Evolutionary conservation across 1,284 basidiomycete genomes (phyloP), one percentile per base, ranked within the genome.

Genomic region (Heterobasidion irregulare): DNA sequence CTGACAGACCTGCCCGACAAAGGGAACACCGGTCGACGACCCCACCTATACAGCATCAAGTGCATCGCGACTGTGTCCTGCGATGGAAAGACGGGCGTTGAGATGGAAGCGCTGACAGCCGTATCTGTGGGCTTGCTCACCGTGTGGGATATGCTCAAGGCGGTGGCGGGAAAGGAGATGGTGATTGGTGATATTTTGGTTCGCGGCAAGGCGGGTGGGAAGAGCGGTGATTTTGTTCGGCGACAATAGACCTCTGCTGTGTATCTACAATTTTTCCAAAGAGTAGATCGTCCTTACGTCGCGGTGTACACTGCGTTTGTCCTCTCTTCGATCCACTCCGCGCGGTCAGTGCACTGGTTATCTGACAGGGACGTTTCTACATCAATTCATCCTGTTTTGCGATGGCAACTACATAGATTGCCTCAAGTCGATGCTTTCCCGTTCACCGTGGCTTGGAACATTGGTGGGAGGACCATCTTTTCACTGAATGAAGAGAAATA

Each of bases 101-200:
- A 95, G 74, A 95, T 95, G 92, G 92, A 95, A 71, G 93, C 92
- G n/a, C 67, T 95, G 56, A 92, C 87, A 19, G 88, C 85, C 18
- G 90, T 90, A 12, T 86, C 83, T 5, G 75, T 87, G n/a, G 86
- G 86, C 4, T 75, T 90, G 46, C 71, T 94, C 58, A 92, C 91
- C 0, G 82, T 94, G 18, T 94, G 92, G 92, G 93, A 94, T 66
- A 94, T 94, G 92, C 75, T 92, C 47, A 94, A 95, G 70, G 89
- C 89, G 6, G 85, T 94, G 1, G 89, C 86, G 3, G 92, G 92
- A 16, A 80, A 79, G 65, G 86, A 91, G 55, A 95, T 94, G 92
- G 73, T 79, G 55, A 89, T 90, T 54, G 71, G 77, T 35, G 80
- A 82, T 32, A 78, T 94, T 51, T 68, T 76, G 60, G 89, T 94